Evolutionary conservation across 805 yeast genomes (phyloP).

Genomic region (Zygotorulaspora chibaensis): DNA sequence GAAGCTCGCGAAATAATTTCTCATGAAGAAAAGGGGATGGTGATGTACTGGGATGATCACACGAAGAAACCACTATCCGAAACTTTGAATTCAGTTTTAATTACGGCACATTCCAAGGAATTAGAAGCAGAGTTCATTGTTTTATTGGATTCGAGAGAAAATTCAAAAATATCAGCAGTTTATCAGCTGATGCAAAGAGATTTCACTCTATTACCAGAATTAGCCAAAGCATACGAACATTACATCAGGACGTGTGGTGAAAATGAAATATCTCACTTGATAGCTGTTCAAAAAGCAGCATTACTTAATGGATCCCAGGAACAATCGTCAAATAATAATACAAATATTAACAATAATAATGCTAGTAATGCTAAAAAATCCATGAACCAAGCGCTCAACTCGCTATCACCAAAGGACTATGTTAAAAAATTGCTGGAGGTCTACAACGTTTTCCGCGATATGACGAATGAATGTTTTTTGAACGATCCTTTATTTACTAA

Average conservation of each 20-base stretch:
- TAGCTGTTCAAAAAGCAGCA: conserved; percentile 21
- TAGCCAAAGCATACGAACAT: conserved; percentile 66
- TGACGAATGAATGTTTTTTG: conserved; percentile 42
- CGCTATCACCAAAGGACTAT: conserved; percentile 60
- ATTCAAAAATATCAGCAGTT: conserved; percentile 73
- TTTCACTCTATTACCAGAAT: conserved; percentile 70
- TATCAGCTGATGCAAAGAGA: conserved; percentile 72
- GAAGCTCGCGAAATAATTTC: conserved; percentile 78
- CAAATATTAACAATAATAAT: conserved; percentile 14
- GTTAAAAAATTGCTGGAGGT: conserved; percentile 71
- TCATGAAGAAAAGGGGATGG: conserved; percentile 78
- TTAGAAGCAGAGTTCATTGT: conserved; percentile 72
- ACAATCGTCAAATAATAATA: conserved; percentile 5
- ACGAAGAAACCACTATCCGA: conserved; percentile 74
- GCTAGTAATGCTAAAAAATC: conserved; percentile 32
- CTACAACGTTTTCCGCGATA: conserved; percentile 51
- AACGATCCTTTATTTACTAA: conserved; percentile 75
- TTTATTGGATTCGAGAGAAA: conserved; percentile 57
- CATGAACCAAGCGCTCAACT: conserved; percentile 38
- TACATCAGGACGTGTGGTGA: conserved; percentile 67
- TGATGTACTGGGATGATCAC: conserved; percentile 77
- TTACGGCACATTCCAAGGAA: conserved; percentile 69
- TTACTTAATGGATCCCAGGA: conserved; percentile 15
- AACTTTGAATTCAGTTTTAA: conserved; percentile 68
- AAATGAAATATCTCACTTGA: conserved; percentile 24